A percentile compares a stretch with the other conserved stretches of the same genome.
Conservation (phyloP, 2,329 filamentous ascomycete species). For the Talaromyces sp. region DNA sequence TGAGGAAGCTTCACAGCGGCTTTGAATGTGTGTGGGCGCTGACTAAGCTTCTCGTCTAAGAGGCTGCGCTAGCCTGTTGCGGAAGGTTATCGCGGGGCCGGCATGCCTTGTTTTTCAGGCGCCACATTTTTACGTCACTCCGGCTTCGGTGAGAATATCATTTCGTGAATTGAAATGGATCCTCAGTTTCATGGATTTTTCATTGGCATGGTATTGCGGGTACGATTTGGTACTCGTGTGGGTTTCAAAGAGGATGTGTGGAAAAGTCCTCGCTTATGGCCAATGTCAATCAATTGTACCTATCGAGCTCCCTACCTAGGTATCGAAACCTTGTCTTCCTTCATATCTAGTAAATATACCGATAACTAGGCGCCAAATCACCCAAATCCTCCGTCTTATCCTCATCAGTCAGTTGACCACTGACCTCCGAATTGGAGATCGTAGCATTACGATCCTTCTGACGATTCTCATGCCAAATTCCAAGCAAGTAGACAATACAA, state of each 20-base stretch:
- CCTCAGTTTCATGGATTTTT: neutral
- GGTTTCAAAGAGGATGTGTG: neutral
- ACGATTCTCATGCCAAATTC: constrained; percentile 42
- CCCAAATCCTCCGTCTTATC: constrained; percentile 37
- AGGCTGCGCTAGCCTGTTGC: constrained; percentile 15
- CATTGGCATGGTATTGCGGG: neutral
- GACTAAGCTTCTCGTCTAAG: constrained; percentile 36
- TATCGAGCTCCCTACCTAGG: no score
- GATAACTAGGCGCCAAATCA: constrained; percentile 44
- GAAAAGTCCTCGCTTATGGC: neutral
- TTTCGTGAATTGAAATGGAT: neutral
- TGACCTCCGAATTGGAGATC: constrained; percentile 23
- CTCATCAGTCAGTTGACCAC: constrained; percentile 25
- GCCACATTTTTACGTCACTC: neutral
- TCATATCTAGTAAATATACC: constrained; percentile 36
- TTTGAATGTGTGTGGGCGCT: constrained; percentile 43
- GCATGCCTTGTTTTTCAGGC: neutral
- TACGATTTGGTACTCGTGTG: neutral
- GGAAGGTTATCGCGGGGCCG: constrained; percentile 17
- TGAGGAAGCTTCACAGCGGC: constrained; percentile 31
- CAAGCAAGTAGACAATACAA: constrained; percentile 40
- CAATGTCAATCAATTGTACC: neutral
- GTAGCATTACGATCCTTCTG: constrained; percentile 36
- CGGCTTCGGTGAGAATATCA: neutral
- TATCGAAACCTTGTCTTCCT: no score